Base-by-base conservation (phyloP, 176 grass and related monocot genomes). In the Eleusine indica region DNA sequence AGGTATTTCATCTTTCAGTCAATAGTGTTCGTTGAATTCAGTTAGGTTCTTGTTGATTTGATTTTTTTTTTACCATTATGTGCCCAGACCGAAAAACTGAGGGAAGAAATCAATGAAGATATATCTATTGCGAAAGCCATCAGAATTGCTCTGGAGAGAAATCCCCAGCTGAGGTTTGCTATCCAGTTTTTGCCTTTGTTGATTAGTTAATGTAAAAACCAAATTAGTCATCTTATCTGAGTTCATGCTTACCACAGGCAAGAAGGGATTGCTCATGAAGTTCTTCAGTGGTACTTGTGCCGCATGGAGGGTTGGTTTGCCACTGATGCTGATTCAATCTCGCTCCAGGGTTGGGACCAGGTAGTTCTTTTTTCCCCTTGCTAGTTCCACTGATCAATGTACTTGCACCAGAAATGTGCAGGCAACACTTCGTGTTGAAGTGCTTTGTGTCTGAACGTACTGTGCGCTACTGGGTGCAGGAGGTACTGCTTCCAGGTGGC, bases 261-360 rank as follows among this genome's bases (percentile, higher is more conserved):
- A 89, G 91, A 98, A 87, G 96, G 96, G 65, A 83, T 96, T 87
- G 85, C 91, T n/a, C 72, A 92, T 83, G 89, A 98, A 76, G 93
- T 99, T 66, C 86, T 99, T 43, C 96, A 96, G 71, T 99, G 93
- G 96, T 99, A 99, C 82, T 63, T 99, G 75, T 99, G 96, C 60
- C 91, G 96, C 51, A 95, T 99, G 91, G 96, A 99, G 83, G 96
- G 96, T 74, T 99, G 96, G 96, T 99, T 95, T 92, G 96, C 96
- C 66, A 92, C 91, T 80, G 96, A 99, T 38, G 91, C 96, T 11
- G 93, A 96, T 69, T 89, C 87, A 43, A 99, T 99, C 39, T 99
- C 96, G 8, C 70, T 96, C 28, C 91, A 92, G 82, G 83, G 88
- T 7, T 99, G 96, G 96, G 96, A 99, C 82, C 75, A 95, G 91